These are phyloP conservation scores for Chlamydomonas applanata DNA, from an alignment of 139 green algal species.

Conservation along the genomic window DNA sequence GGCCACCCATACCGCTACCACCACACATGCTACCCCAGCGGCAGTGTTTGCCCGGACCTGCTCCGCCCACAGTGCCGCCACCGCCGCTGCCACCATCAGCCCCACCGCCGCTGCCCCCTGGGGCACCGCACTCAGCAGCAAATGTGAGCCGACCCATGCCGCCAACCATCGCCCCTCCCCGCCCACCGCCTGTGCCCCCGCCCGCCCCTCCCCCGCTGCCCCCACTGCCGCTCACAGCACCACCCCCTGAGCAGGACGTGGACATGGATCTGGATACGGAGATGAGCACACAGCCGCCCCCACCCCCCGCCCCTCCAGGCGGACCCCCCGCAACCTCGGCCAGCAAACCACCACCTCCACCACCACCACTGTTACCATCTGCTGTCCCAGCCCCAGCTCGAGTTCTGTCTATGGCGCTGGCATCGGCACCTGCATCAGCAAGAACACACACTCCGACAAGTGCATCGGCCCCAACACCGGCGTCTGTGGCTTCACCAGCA, in stretches of 20 bases:
- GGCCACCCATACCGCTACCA: background rate
- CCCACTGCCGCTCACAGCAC: background rate
- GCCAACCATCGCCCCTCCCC: background rate
- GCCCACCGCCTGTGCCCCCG: background rate
- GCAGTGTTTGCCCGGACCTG: too few species aligned
- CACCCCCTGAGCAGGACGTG: background rate
- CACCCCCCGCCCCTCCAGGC: background rate
- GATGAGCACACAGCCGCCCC: background rate
- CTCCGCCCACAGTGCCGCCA: background rate
- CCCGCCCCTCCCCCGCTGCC: background rate
- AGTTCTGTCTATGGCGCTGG: background rate
- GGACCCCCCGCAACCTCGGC: background rate
- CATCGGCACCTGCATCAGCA: constrained; percentile 1
- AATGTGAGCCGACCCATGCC: background rate
- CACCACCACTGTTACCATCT: background rate
- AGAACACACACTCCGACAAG: background rate
- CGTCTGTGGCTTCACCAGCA: too few species aligned
- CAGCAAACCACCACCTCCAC: background rate
- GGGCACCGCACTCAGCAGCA: background rate
- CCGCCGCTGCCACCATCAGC: background rate
- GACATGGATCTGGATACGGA: constrained; percentile 1
- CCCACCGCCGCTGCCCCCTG: background rate
- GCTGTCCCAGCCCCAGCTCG: background rate
- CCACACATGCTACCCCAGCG: too few species aligned
- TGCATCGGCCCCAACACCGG: too few species aligned